Conservation (phyloP, 192 early-diverging fungal genomes). For the Rhizoclosmatium globosum region DNA sequence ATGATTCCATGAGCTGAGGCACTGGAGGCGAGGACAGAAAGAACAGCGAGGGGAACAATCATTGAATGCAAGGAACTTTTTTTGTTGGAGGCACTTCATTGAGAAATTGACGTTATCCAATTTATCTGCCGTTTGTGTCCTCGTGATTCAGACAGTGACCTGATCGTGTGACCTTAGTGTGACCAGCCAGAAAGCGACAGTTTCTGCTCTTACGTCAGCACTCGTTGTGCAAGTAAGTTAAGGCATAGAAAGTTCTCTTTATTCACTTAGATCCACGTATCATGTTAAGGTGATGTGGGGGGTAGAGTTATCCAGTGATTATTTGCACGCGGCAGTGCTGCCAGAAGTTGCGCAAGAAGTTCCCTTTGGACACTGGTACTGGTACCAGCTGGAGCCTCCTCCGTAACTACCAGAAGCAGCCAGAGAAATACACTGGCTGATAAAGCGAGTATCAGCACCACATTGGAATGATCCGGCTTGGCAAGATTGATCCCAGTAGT, state of each 20-base stretch:
- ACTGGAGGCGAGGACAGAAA: background rate
- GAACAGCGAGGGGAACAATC: background rate
- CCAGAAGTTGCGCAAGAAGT: constrained; percentile 12
- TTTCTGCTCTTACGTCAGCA: no score
- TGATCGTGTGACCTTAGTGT: no score
- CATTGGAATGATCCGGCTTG: constrained; percentile 10
- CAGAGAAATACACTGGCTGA: constrained; percentile 14
- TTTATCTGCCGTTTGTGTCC: no score
- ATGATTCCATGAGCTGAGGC: constrained; percentile 10
- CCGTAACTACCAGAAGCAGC: background rate
- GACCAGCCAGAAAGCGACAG: no score
- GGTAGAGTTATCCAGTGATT: background rate
- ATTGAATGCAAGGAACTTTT: no score
- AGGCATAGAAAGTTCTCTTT: no score
- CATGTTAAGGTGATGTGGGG: no score
- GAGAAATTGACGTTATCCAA: no score
- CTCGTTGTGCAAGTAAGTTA: no score
- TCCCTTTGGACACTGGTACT: constrained; percentile 24
- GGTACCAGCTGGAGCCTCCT: constrained; percentile 1
- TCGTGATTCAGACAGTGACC: no score
- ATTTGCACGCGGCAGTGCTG: background rate
- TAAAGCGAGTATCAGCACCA: background rate
- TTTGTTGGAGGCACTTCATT: no score
- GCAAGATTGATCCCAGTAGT: constrained; percentile 22
- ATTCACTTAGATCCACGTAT: no score